Evolutionary conservation across 2,329 filamentous ascomycete species (phyloP), one percentile per base, ranked within the genome.

Genomic region (Ilyonectria sp.): DNA sequence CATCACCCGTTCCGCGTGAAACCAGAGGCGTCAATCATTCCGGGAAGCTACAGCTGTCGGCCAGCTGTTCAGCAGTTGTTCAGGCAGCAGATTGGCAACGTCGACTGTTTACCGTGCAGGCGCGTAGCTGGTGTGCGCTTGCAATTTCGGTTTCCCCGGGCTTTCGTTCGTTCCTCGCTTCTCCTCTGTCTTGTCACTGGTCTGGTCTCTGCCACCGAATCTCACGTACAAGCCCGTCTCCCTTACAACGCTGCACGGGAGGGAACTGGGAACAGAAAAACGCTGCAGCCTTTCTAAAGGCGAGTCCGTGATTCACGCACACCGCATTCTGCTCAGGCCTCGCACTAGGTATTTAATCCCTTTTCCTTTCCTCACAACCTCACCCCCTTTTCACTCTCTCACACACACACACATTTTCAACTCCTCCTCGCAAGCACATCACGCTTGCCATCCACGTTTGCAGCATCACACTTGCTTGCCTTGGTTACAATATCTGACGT

Each of bases 241-340:
- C 15, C 19, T 3, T 6, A n/a, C 40, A n/a, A n/a, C 40, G n/a
- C 15, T 1, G 15, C 15, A 17, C 6, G 40, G 17, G 3, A n/a
- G 40, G 11, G 1, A 43, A n/a, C 2, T 43, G 40, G 17, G 17
- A 17, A 43, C 40, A 43, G 9, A 4, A 52, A 31, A 52, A 26
- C 49, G 17, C 44, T 9, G 19, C 23, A 44, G 7, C 57, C 37
- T 26, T 21, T 31, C 43, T 26, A 47, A 11, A 29, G 53, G 49
- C 23, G 2, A 33, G 47, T 70, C 65, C 57, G 63, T 74, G 72
- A 74, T 63, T 74, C 65, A 72, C 63, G 50, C 21, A 7, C 60
- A 15, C 21, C 17, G 15, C 23, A 6, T n/a, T 43, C 17, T 10
- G 29, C 19, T 21, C 13, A 23, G n/a, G n/a, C 37, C 40, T 40